These are phyloP conservation scores for Arabidopsis hybrid DNA, from an alignment of 441 rosid species.

Conservation along the genomic window DNA sequence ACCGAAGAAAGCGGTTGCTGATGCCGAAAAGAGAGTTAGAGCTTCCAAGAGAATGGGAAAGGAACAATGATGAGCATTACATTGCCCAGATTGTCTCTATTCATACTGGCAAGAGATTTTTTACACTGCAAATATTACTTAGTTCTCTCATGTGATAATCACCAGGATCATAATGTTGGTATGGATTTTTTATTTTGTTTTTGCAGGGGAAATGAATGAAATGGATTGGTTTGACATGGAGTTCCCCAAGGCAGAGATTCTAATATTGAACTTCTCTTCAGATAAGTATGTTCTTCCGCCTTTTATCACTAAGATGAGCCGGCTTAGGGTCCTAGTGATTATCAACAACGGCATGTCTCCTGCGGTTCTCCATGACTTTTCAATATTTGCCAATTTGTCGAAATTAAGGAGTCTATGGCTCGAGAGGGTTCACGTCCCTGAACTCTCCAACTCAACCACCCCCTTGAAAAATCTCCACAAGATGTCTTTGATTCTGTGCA, in stretches of 20 bases:
- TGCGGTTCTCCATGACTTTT: constrained; percentile 63
- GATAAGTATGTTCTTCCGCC: constrained; percentile 75
- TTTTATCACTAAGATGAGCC: constrained; percentile 70
- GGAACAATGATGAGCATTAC: constrained; percentile 62
- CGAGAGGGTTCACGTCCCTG: constrained; percentile 71
- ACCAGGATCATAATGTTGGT: constrained; percentile 5
- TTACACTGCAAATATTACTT: neutral
- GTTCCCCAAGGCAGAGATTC: constrained; percentile 86
- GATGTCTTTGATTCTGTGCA: constrained; percentile 77
- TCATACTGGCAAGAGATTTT: constrained; percentile 66
- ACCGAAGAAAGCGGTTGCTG: constrained; percentile 55
- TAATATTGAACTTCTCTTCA: constrained; percentile 71
- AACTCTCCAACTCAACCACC: constrained; percentile 49
- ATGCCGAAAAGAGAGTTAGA: constrained; percentile 71
- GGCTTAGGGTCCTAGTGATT: constrained; percentile 70
- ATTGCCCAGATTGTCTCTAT: constrained; percentile 77
- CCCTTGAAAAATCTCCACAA: constrained; percentile 62
- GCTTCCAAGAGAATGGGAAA: constrained; percentile 85
- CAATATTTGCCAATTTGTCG: constrained; percentile 56
- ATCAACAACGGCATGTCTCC: constrained; percentile 64
- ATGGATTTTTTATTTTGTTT: constrained; percentile 11
- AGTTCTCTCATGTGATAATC: neutral
- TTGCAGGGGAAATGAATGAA: constrained; percentile 71
- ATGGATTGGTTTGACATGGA: constrained; percentile 80
- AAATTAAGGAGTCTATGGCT: constrained; percentile 86